Evolutionary conservation across 768 basidiomycete genomes (phyloP).

Genomic region (Lactifluus pinguis): DNA sequence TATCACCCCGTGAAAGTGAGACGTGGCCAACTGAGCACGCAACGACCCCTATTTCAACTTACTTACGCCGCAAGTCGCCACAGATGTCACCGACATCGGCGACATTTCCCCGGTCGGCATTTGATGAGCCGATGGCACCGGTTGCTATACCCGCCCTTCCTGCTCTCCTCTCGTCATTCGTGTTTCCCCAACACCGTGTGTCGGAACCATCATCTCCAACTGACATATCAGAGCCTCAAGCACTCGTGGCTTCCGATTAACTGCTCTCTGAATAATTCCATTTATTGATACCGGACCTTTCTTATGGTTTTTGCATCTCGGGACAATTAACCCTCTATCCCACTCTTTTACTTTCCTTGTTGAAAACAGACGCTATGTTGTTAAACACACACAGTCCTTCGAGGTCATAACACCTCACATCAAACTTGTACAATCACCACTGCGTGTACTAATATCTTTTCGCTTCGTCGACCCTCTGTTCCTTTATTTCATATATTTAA

Average conservation of each 20-base stretch:
- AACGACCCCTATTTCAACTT: constrained; percentile 66
- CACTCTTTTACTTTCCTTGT: neutral
- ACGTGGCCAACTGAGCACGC: constrained; percentile 25
- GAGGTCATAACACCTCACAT: neutral
- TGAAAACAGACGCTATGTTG: constrained; percentile 2
- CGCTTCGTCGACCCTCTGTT: neutral
- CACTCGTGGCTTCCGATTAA: constrained; percentile 1
- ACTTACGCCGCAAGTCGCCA: constrained; percentile 72
- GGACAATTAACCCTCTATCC: constrained; percentile 4
- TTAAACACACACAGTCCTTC: constrained; percentile 8
- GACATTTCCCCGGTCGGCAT: constrained; percentile 26
- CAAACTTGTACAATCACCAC: constrained; percentile 10
- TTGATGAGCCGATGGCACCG: constrained; percentile 35
- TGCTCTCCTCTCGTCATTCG: constrained; percentile 32
- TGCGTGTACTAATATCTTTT: constrained; percentile 9
- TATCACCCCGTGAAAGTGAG: constrained; percentile 19
- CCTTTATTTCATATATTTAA: neutral
- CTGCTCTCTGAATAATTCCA: neutral
- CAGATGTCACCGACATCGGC: constrained; percentile 51
- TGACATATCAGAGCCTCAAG: neutral
- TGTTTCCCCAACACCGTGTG: constrained; percentile 14
- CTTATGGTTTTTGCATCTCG: neutral
- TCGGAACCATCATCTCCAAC: neutral
- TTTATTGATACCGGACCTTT: neutral
- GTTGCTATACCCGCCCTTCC: constrained; percentile 62